Conservation (phyloP, 2,329 filamentous ascomycete species). For the Raffaelea albimanens region DNA sequence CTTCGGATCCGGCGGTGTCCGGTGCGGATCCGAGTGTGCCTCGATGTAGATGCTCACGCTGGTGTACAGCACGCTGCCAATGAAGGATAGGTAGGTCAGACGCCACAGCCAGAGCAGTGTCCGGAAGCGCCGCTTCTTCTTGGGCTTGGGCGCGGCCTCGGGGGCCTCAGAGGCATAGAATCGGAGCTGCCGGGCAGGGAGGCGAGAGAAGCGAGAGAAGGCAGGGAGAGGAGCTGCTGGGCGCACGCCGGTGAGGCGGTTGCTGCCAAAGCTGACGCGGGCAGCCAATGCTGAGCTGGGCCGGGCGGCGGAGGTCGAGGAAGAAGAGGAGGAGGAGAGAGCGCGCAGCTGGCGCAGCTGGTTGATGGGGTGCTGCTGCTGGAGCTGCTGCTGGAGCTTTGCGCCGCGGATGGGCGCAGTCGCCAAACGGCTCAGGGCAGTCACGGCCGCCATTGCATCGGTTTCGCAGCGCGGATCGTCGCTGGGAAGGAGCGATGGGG, state of each 20-base stretch:
- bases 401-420: conserved; percentile 16
- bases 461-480: background rate
- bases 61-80: conserved; percentile 62
- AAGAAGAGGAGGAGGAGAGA: conserved; percentile 10
- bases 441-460: conserved; percentile 21
- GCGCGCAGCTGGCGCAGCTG: conserved; percentile 11
- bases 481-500: background rate
- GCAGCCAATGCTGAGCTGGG: conserved; percentile 9
- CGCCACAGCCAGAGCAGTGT: conserved; percentile 77
- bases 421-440: conserved; percentile 23
- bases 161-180: conserved; percentile 16
- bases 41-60: conserved; percentile 75
- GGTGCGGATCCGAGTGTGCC: conserved; percentile 70
- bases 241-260: conserved; percentile 4
- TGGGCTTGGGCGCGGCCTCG: conserved; percentile 34
- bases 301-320: conserved; percentile 15
- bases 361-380: background rate
- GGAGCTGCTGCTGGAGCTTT: conserved; percentile 14
- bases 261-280: conserved; percentile 15
- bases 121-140: conserved; percentile 46
- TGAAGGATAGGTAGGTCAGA: conserved; percentile 63
- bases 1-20: conserved; percentile 60
- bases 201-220: background rate
- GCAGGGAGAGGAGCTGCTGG: background rate
- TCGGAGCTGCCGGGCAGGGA: conserved; percentile 16